A percentile compares a stretch with the other conserved stretches of the same genome.
Evolutionary conservation across 2,329 filamentous ascomycete species (phyloP).

Genomic region (Apiospora saccharicola): DNA sequence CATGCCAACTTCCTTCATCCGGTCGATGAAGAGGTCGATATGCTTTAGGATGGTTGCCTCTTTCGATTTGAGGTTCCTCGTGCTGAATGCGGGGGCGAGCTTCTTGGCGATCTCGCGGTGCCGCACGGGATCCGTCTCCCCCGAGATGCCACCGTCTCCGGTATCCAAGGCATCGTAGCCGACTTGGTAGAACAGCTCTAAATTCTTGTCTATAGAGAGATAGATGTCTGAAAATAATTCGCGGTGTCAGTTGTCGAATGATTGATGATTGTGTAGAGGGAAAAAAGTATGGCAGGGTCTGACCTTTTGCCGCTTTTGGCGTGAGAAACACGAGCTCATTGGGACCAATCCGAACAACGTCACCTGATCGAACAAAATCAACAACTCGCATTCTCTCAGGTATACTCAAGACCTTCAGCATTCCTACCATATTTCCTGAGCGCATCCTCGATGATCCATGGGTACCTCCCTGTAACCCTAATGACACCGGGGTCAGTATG

Average conservation of each 20-base stretch:
- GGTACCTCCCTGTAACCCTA: neutral
- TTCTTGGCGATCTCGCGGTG: neutral
- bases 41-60: neutral
- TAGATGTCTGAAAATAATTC: neutral
- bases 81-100: neutral
- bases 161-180: conserved; percentile 1
- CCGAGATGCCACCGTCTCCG: neutral
- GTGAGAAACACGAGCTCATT: neutral
- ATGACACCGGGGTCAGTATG: neutral
- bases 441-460: neutral
- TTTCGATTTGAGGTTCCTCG: neutral
- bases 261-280: too few species aligned
- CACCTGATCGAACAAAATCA: neutral
- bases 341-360: neutral
- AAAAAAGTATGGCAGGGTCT: too few species aligned
- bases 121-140: neutral
- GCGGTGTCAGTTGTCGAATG: too few species aligned
- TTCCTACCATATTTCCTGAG: neutral
- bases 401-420: too few species aligned
- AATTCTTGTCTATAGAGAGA: neutral
- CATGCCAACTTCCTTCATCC: neutral
- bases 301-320: neutral
- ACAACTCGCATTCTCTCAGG: too few species aligned
- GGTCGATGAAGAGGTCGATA: neutral
- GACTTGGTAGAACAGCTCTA: neutral